Base-by-base conservation (phyloP, 371 early-diverging fungal species). In the Rhizopus sp. region DNA sequence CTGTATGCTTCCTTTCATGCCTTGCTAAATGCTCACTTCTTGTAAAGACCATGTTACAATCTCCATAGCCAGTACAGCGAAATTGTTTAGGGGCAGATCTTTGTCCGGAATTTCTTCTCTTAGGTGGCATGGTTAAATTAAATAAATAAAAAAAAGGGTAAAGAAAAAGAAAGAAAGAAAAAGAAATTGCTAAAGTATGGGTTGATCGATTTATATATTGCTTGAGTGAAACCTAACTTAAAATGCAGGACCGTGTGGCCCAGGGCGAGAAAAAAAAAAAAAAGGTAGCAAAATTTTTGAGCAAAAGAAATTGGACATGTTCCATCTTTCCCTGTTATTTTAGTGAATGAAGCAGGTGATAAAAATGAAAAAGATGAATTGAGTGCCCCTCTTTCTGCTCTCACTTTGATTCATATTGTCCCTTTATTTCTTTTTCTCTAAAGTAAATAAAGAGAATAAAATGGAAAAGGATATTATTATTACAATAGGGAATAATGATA, bases 1-100 rank as follows among this genome's bases (percentile, higher is more conserved):
- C 85, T 30, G 85, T 84, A 50, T 84, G 85, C 41, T 84, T 84
- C 66, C 80, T 68, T 51, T 75, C 74, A 44, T 80, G 80, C 40
- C 80, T 68, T 3, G 78, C 78, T 51, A 80, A 67, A 69, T 80
- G 80, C 16, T 80, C 80, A 37, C 80, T 80, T 49, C 80, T 61
- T 12, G 80, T 80, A 44, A 80, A 80, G 6, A 80, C 78, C 81
- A 80, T 80, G 33, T 75, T 71, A 46, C 80, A 80, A 42, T 75
- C 69, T 34, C 76, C 76, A 47, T 72, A 80, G 15, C 78, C 80
- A 15, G 73, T 70, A 51, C 80, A 80, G 35, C 63, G 68, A 42
- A 80, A 80, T 23, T 72, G 67, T 53, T 77, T 80, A 32, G 78
- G 76, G 0, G 42, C n/a, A 2, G 58, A 23, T 59, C 55, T 53